These are phyloP conservation scores for Sphaerostilbella broomeana DNA, from an alignment of 2,329 filamentous ascomycete genomes.

Conservation along the genomic window DNA sequence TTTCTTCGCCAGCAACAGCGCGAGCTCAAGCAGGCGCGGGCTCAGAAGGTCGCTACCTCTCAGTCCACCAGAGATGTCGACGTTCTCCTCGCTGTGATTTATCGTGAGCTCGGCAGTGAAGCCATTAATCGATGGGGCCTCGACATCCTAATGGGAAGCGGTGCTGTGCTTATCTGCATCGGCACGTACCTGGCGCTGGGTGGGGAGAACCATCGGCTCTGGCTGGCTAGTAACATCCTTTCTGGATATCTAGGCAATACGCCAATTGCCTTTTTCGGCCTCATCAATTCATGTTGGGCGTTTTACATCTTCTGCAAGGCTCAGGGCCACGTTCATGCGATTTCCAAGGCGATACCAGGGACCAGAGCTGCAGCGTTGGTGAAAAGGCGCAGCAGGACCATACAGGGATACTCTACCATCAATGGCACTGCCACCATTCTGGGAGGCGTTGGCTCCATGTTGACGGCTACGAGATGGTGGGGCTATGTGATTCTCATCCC, in stretches of 20 bases:
- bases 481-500: conserved; percentile 46
- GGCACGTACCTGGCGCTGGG: conserved; percentile 50
- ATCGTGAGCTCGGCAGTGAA: conserved; percentile 45
- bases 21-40: conserved; percentile 22
- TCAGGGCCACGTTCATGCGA: conserved; percentile 29
- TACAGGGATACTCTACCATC: conserved; percentile 38
- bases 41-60: conserved; percentile 5
- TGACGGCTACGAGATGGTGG: conserved; percentile 46
- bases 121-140: conserved; percentile 43
- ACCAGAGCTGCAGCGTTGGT: conserved; percentile 25
- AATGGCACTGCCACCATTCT: conserved; percentile 41
- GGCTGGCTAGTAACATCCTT: conserved; percentile 42
- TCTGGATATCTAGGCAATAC: conserved; percentile 51
- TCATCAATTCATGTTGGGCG: conserved; percentile 44
- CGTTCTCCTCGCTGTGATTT: conserved; percentile 37
- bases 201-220: conserved; percentile 38
- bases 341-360: conserved; percentile 20
- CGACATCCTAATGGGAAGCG: conserved; percentile 44
- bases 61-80: conserved; percentile 22
- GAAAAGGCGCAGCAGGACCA: conserved; percentile 29
- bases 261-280: conserved; percentile 41
- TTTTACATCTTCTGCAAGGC: conserved; percentile 36
- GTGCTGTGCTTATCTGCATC: conserved; percentile 41
- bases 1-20: conserved; percentile 37
- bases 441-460: conserved; percentile 42